Evolutionary conservation across 108 stramenopile genomes (phyloP).

Genomic region (Skeletonema marinoi): DNA sequence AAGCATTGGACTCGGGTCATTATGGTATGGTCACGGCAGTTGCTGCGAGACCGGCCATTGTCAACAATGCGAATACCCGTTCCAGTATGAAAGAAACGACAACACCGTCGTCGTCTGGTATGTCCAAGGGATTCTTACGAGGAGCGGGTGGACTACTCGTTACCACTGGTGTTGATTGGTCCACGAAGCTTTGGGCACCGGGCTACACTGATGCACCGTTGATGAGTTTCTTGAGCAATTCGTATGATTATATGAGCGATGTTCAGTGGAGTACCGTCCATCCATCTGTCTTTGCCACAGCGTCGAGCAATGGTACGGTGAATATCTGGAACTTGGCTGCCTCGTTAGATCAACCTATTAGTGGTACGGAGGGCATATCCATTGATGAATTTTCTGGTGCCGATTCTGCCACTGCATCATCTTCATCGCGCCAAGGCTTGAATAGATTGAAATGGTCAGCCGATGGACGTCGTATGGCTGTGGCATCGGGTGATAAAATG

Average conservation of each 20-base stretch:
- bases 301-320: conserved; percentile 83
- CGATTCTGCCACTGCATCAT: background rate
- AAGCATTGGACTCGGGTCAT: conserved; percentile 49
- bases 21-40: conserved; percentile 83
- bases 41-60: conserved; percentile 53
- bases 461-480: conserved; percentile 82
- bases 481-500: conserved; percentile 75
- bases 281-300: conserved; percentile 84
- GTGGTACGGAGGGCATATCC: conserved; percentile 77
- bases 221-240: conserved; percentile 77
- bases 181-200: conserved; percentile 88
- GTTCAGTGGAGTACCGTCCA: conserved; percentile 88
- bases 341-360: conserved; percentile 82
- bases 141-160: conserved; percentile 75
- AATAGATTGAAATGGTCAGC: conserved; percentile 83
- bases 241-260: conserved; percentile 92
- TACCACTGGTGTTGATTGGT: conserved; percentile 90
- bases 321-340: conserved; percentile 85
- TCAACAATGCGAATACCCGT: conserved; percentile 31
- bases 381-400: conserved; percentile 27
- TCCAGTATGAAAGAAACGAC: conserved; percentile 15
- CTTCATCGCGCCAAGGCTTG: conserved; percentile 50
- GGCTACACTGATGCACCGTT: conserved; percentile 75
- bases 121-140: conserved; percentile 74
- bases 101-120: conserved; percentile 27